Base-by-base conservation (phyloP, 768 basidiomycete species). In the Agaricus blazei region DNA sequence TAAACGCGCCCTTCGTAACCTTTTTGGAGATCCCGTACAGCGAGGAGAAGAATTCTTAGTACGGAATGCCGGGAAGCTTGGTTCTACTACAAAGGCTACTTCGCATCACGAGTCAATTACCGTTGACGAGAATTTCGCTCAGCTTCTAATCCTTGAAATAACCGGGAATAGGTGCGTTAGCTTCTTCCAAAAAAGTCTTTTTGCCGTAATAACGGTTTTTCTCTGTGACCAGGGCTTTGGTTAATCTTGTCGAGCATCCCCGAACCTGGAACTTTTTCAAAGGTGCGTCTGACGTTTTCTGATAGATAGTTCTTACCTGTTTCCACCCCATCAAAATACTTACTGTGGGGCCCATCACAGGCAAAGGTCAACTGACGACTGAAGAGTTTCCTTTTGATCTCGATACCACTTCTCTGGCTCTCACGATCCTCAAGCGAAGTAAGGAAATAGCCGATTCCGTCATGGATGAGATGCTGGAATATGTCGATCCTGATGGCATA, bases 401-500 rank as follows among this genome's bases (percentile, higher is more conserved):
- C 27, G 82, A 84, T 58, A 84, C 82, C 0, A 84, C 83, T 0
- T 81, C 83, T 4, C 52, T 84, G 9, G 82, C 68, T 14, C 65
- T 82, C 27, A 79, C 75, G 1, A 70, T 82, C 29, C 66, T 73
- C 28, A 54, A 66, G 56, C 63, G 62, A 12, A 66, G 69, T 38
- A 64, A 67, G 23, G 65, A 62, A 11, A 60, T 74, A 9, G 70
- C 72, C 2, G 63, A 67, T 36, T 71, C 73, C 2, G 70, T 83
- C 8, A 76, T 85, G 73, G 75, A 83, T 60, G 79, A 84, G 54
- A 84, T 84, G 75, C 71, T 84, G 3, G 64, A 75, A 36, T 79
- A 79, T 55, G 60, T 72, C 7, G 73, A 78, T 50, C 60, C 67
- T 8, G 80, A 84, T 57, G 79, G 78, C 19, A 82, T 84, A 51